A percentile compares a stretch with the other conserved stretches of the same genome.
phyloP scores from a whole-genome alignment of 768 basidiomycete species.

The Tephrocybe sp. region DNA sequence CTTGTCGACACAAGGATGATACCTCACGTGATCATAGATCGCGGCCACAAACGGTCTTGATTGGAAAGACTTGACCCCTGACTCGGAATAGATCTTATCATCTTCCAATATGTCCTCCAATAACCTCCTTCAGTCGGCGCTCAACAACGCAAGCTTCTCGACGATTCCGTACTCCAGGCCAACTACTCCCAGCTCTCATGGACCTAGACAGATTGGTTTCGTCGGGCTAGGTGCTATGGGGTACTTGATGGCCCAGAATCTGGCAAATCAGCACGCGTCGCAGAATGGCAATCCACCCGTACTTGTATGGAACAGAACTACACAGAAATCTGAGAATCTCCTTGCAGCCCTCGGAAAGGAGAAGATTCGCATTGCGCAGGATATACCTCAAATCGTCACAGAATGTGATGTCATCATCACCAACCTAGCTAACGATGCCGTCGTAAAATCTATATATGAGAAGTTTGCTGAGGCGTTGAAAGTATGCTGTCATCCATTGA shows the following conservation, averaged over 20 bases:
- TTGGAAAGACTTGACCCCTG: conserved; percentile 1
- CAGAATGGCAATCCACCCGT: conserved; percentile 45
- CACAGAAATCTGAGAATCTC: conserved; percentile 57
- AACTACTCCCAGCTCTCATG: conserved; percentile 41
- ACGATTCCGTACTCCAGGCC: conserved; percentile 55
- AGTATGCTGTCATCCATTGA: conserved; percentile 30
- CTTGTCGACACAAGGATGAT: not conserved
- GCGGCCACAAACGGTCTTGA: not conserved
- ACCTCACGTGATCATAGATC: conserved; percentile 14
- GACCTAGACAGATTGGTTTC: conserved; percentile 36
- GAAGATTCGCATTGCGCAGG: conserved; percentile 53
- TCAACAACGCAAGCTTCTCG: conserved; percentile 10
- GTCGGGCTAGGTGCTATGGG: conserved; percentile 68
- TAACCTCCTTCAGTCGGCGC: conserved; percentile 19
- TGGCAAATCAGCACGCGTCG: conserved; percentile 52
- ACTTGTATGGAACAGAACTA: conserved; percentile 74
- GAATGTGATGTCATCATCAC: conserved; percentile 78
- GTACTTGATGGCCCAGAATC: conserved; percentile 73
- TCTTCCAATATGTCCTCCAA: conserved; percentile 15
- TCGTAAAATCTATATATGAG: conserved; percentile 60
- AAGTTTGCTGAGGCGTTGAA: conserved; percentile 57
- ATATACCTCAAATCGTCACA: conserved; percentile 54
- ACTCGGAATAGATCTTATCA: conserved; percentile 1
- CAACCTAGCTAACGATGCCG: conserved; percentile 69
- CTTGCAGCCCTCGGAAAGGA: conserved; percentile 51